Conservation (phyloP, 768 basidiomycete species). For the Agaricus subrufescens region DNA sequence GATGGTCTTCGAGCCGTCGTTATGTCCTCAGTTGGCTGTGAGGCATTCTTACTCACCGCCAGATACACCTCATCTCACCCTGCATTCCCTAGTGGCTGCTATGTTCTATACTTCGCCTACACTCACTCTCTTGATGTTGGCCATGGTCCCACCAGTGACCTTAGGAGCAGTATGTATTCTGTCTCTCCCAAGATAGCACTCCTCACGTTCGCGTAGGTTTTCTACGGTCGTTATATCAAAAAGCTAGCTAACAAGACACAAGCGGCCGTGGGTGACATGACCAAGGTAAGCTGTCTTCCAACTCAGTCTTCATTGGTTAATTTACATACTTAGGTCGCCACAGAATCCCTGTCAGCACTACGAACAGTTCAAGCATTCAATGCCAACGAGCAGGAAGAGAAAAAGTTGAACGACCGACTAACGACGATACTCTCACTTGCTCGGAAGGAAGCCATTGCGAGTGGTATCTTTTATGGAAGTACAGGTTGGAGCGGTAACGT, state of each 20-base stretch:
- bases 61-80: neutral
- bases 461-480: slow-evolving; percentile 89
- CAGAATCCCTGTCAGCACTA: slow-evolving; percentile 84
- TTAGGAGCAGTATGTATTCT: slow-evolving; percentile 63
- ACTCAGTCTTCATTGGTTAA: neutral
- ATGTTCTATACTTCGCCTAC: slow-evolving; percentile 93
- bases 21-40: slow-evolving; percentile 91
- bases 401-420: slow-evolving; percentile 67
- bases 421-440: slow-evolving; percentile 67
- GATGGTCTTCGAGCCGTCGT: slow-evolving; percentile 82
- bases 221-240: slow-evolving; percentile 94
- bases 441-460: slow-evolving; percentile 84
- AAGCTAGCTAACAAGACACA: slow-evolving; percentile 89
- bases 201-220: slow-evolving; percentile 51
- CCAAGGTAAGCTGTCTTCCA: slow-evolving; percentile 46
- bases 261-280: slow-evolving; percentile 95
- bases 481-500: slow-evolving; percentile 93
- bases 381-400: slow-evolving; percentile 70
- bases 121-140: slow-evolving; percentile 88
- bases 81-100: slow-evolving; percentile 60
- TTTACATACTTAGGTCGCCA: slow-evolving; percentile 54
- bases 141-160: slow-evolving; percentile 85
- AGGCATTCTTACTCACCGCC: slow-evolving; percentile 22
- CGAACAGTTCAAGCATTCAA: slow-evolving; percentile 92
- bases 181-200: neutral